Evolutionary conservation across 2,329 filamentous ascomycete species (phyloP).

Genomic region (Colletotrichum melonis): DNA sequence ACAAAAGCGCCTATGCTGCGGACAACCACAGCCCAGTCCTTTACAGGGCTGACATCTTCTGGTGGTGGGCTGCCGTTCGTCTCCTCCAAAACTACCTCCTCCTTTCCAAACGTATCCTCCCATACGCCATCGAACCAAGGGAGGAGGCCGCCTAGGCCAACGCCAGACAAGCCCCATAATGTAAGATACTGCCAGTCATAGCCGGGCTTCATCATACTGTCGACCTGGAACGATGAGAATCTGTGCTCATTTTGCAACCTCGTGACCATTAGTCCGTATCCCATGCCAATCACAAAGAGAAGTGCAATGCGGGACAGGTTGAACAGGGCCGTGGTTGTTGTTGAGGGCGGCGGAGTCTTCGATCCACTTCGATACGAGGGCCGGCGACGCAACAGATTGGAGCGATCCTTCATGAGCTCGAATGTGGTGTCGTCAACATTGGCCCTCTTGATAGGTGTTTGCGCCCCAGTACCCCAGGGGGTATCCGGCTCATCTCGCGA

Average conservation of each 20-base stretch:
- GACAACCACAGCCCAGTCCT: conserved; percentile 78
- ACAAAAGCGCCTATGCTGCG: conserved; percentile 71
- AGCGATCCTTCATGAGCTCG: conserved; percentile 55
- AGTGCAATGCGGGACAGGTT: conserved; percentile 69
- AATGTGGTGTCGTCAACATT: conserved; percentile 58
- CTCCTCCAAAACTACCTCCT: conserved; percentile 43
- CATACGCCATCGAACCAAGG: conserved; percentile 87
- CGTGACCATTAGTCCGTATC: conserved; percentile 85
- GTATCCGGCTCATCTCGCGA: conserved; percentile 69
- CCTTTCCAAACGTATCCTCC: conserved; percentile 63
- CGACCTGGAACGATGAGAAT: conserved; percentile 71
- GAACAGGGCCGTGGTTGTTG: conserved; percentile 55
- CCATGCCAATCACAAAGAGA: conserved; percentile 82
- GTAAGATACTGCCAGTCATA: conserved; percentile 75
- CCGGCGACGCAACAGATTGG: conserved; percentile 47
- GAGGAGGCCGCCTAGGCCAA: conserved; percentile 81
- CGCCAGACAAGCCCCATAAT: conserved; percentile 85
- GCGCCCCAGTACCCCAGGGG: conserved; percentile 82
- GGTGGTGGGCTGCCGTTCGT: conserved; percentile 26
- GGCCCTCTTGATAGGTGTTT: conserved; percentile 68
- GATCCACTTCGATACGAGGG: conserved; percentile 47
- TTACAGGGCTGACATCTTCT: conserved; percentile 55
- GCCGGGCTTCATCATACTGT: conserved; percentile 52
- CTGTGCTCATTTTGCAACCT: conserved; percentile 79
- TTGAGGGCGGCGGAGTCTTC: conserved; percentile 42